Evolutionary conservation across 768 basidiomycete genomes (phyloP).

Genomic region (Kwoniella shandongensis): DNA sequence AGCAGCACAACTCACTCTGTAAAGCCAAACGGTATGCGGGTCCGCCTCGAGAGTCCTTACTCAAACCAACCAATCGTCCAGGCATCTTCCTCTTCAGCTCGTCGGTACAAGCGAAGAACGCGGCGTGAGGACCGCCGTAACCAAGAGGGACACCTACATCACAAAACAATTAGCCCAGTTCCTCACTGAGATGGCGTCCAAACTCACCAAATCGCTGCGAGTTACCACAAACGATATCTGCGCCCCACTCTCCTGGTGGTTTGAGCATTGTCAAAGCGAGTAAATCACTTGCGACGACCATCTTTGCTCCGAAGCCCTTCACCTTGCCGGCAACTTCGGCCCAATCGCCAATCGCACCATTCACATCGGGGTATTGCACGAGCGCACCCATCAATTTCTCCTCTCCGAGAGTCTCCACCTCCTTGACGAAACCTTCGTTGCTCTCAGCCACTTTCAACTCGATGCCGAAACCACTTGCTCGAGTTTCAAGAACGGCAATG

Average conservation of each 20-base stretch:
- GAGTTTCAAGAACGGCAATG: conserved; percentile 79
- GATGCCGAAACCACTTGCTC: conserved; percentile 92
- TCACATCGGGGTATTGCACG: conserved; percentile 89
- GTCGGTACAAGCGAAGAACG: conserved; percentile 93
- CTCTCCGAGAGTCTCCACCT: conserved; percentile 55
- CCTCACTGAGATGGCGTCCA: no score
- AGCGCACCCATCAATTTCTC: conserved; percentile 77
- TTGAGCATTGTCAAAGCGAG: conserved; percentile 88
- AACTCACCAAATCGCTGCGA: conserved; percentile 81
- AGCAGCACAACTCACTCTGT: conserved; percentile 67
- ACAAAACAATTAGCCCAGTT: neutral
- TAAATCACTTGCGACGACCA: conserved; percentile 86
- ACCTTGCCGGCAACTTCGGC: conserved; percentile 64
- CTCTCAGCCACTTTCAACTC: conserved; percentile 70
- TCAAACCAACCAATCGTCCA: conserved; percentile 89
- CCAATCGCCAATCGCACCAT: conserved; percentile 79
- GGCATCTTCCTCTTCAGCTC: conserved; percentile 96
- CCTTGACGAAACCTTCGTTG: conserved; percentile 59
- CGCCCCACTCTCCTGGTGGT: conserved; percentile 98
- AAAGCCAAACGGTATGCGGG: conserved; percentile 88
- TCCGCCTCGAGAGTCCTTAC: conserved; percentile 77
- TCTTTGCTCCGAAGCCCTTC: conserved; percentile 74
- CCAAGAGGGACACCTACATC: conserved; percentile 74
- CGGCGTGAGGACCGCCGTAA: conserved; percentile 97
- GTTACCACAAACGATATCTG: conserved; percentile 92